Percentiles rank a stretch among this genome's conserved stretches.
Evolutionary conservation across 208 protist genomes (phyloP).

Genomic region (Porcisia hertigi): DNA sequence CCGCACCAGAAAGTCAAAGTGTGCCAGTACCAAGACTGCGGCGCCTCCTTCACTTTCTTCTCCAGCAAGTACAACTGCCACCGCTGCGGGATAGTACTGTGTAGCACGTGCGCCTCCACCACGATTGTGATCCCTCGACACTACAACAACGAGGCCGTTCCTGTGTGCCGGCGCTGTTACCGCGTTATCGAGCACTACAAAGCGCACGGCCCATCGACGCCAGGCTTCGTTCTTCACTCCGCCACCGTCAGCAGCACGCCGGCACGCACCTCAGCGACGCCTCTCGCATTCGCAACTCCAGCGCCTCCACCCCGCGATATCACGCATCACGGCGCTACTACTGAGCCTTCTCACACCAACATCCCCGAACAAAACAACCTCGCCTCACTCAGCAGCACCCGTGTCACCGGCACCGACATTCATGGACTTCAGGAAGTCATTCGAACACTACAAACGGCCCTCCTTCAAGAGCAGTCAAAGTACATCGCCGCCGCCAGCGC

Average conservation of each 20-base stretch:
- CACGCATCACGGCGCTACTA: not conserved
- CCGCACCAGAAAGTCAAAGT: conserved; percentile 33
- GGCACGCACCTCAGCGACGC: conserved; percentile 1
- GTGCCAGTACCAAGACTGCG: conserved; percentile 79
- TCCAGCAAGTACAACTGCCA: conserved; percentile 56
- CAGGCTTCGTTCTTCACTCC: conserved; percentile 19
- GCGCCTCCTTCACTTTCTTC: conserved; percentile 55
- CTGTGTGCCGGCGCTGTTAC: conserved; percentile 54
- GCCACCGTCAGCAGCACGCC: conserved; percentile 13
- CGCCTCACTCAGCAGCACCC: not conserved
- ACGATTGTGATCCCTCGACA: conserved; percentile 40
- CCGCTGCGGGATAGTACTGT: conserved; percentile 75
- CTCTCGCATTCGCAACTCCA: not conserved
- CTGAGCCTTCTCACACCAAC: not conserved
- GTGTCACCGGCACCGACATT: conserved; percentile 1
- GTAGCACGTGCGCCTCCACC: conserved; percentile 40
- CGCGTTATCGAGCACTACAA: conserved; percentile 48
- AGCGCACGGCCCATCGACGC: conserved; percentile 8
- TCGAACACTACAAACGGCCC: conserved; percentile 16
- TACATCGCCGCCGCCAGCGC: not conserved
- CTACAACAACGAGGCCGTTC: conserved; percentile 42
- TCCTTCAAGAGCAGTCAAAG: conserved; percentile 7
- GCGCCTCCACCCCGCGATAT: not conserved
- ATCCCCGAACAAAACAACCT: not conserved
- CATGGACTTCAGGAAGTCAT: conserved; percentile 21